Percentiles rank a stretch among this genome's conserved stretches.
These are phyloP conservation scores for Sanghuangporus sanghuang DNA, from an alignment of 1,284 basidiomycete species.

Conservation along the genomic window DNA sequence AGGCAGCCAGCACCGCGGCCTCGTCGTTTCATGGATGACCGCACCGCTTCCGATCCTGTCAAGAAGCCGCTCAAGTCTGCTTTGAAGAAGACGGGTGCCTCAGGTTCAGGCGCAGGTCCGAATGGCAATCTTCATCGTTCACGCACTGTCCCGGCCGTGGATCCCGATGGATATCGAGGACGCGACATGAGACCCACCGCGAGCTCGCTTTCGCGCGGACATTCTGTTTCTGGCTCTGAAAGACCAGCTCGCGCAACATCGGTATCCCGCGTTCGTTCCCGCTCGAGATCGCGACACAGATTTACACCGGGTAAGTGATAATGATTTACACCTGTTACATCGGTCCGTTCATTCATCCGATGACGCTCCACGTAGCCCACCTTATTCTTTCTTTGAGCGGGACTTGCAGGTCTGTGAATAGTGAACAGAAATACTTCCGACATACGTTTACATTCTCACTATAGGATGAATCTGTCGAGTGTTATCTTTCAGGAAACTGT, in stretches of 20 bases:
- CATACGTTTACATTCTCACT: constrained; percentile 17
- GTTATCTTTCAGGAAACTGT: constrained; percentile 31
- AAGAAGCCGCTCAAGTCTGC: constrained; percentile 48
- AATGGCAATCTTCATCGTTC: constrained; percentile 8
- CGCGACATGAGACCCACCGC: constrained; percentile 7
- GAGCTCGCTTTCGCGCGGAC: constrained; percentile 24
- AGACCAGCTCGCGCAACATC: constrained; percentile 22
- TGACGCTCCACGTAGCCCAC: not conserved
- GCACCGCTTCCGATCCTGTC: constrained; percentile 15
- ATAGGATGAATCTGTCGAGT: constrained; percentile 37
- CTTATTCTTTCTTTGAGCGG: constrained; percentile 13
- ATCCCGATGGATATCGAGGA: constrained; percentile 6
- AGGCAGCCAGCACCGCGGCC: not conserved
- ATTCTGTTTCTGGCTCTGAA: constrained; percentile 30
- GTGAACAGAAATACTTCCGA: not conserved
- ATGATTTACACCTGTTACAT: not conserved
- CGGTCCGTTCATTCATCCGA: not conserved
- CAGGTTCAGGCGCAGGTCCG: constrained; percentile 4
- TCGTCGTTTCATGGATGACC: constrained; percentile 16
- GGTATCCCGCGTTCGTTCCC: constrained; percentile 28
- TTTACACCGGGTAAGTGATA: constrained; percentile 28
- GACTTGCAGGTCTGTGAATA: not conserved
- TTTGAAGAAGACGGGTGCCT: constrained; percentile 40
- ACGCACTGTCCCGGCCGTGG: constrained; percentile 6
- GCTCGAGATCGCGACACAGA: constrained; percentile 28